Conservation (phyloP, 306 rosid species). For the Cyclanthera cordifolia region DNA sequence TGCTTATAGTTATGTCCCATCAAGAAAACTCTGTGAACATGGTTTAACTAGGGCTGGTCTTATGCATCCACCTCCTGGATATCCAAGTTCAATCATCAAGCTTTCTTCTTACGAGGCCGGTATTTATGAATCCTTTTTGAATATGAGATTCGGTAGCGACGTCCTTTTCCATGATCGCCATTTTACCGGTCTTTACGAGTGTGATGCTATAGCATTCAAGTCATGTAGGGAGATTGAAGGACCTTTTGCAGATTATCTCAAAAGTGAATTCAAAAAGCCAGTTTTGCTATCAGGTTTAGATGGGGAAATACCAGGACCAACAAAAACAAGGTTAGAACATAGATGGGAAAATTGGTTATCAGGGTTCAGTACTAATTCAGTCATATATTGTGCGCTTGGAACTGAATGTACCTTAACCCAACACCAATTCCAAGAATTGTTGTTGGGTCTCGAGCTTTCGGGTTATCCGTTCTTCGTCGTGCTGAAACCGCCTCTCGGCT, state of each 20-base stretch:
- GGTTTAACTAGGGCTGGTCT: slow-evolving; percentile 16
- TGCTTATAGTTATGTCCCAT: slow-evolving; percentile 30
- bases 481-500: slow-evolving; percentile 38
- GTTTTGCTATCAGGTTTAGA: slow-evolving; percentile 48
- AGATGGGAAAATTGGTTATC: slow-evolving; percentile 47
- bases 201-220: slow-evolving; percentile 43
- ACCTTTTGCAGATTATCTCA: slow-evolving; percentile 30
- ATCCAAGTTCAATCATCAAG: slow-evolving; percentile 35
- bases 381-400: slow-evolving; percentile 57
- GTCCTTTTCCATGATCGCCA: slow-evolving; percentile 23
- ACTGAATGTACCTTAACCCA: slow-evolving; percentile 34
- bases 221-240: slow-evolving; percentile 54
- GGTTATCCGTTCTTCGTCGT: slow-evolving; percentile 44
- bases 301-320: slow-evolving; percentile 23
- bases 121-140: background rate
- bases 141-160: slow-evolving; percentile 21
- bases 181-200: slow-evolving; percentile 6
- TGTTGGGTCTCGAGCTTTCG: slow-evolving; percentile 57
- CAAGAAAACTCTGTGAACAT: slow-evolving; percentile 24
- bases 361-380: slow-evolving; percentile 27
- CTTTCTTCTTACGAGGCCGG: slow-evolving; percentile 31
- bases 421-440: slow-evolving; percentile 37
- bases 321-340: slow-evolving; percentile 22
- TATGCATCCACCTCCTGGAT: slow-evolving; percentile 30
- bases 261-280: slow-evolving; percentile 25